Base-by-base conservation (phyloP, 108 stramenopile genomes). In the Discostella pseudostelligera region DNA sequence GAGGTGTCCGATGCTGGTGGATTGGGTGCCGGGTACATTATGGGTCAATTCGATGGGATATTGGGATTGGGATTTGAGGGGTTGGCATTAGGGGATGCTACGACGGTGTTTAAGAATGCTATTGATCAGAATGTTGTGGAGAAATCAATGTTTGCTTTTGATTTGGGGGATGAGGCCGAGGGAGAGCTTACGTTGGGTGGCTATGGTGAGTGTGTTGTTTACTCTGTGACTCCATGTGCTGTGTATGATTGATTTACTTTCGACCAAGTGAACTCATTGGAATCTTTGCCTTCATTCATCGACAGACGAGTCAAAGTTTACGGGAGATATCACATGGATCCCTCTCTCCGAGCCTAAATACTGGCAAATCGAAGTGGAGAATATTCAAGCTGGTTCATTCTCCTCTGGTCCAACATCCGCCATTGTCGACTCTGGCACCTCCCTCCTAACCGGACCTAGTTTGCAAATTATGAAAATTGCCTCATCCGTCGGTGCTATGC, bases 11-110 rank as follows among this genome's bases (percentile, higher is more conserved):
- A 99, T 87, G 97, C 97, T n/a, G 93, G 89, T 47, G 99, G 99
- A 29, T 76, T 99, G 49, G 99, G 99, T 12, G 51, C 96, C 13
- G 98, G 96, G 6, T 99, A 94, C 68, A 77, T 80, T 13, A 53
- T 97, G 29, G 97, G 97, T 26, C 93, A 97, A 37, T 99, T 98
- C 76, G 99, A 98, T 76, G 99, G 99, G 36, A 99, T 99, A 67
- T 70, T 98, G 54, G 99, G 99, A 68, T 67, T 98, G 39, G 99
- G 94, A 49, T 99, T 98, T 59, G 87, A 91, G 42, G 82, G 82
- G 48, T 84, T 99, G 59, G 74, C 81, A 29, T 83, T 98, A 49
- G 96, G 90, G 51, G 83, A 84, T 39, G 81, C 90, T 3, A 74
- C 86, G 24, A 98, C 99, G 12, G 92, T 95, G 12, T 96, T 99